Base-by-base conservation (phyloP, 768 basidiomycete genomes). In the Pleurotus tuber-regium region DNA sequence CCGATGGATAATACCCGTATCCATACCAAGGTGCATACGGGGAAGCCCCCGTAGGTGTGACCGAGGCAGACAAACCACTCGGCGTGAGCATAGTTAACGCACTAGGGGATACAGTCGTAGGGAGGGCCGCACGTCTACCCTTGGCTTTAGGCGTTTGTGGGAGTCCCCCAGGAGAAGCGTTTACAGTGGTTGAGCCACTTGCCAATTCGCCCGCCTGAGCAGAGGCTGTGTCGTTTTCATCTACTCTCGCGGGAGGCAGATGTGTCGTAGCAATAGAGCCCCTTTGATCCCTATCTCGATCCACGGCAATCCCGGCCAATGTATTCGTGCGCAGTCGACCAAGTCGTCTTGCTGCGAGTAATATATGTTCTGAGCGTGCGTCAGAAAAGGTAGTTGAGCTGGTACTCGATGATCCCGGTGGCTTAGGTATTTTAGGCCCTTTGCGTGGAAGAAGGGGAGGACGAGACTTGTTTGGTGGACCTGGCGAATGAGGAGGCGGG, bases 301-400 rank as follows among this genome's bases (percentile, higher is more conserved):
- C 33, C n/a, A 48, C 10, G 6, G 46, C 46, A n/a, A 48, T 48
- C 16, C 23, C 30, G 12, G 46, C 31, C 3, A 48, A 31, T 1
- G 46, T 31, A 48, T 24, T 48, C 10, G 46, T 48, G 3, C 46
- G 46, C 12, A 48, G 29, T 0, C 80, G 76, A 3, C 87, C 87
- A 3, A 89, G 73, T 48, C 71, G 82, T n/a, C 86, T 78, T 7
- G 86, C 83, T 2, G 88, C 88, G 10, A 87, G 69, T 1, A 91
- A 71, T 9, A 89, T 67, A 58, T 87, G 87, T 58, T 90, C 88
- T 0, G 77, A 73, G 40, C 84, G 78, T 3, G 88, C 89, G 54
- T 91, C 89, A 1, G 84, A 69, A 54, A 75, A 63, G n/a, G n/a
- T n/a, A n/a, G n/a, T n/a, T n/a, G n/a, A n/a, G n/a, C n/a, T n/a